Conservation (phyloP, 2,329 filamentous ascomycete species). For the Claviceps purpurea region DNA sequence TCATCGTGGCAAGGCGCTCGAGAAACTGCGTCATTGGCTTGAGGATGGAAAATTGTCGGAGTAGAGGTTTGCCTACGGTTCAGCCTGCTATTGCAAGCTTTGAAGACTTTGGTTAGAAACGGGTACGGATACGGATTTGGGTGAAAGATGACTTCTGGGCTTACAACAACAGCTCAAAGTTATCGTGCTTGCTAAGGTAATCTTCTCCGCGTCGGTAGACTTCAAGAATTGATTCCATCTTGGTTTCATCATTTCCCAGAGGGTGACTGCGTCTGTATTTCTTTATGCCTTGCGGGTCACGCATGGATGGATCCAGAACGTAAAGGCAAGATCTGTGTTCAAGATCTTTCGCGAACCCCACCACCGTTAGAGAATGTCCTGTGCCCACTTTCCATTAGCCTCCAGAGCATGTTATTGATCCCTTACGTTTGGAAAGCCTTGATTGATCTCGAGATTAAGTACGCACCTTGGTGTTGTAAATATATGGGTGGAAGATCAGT, state of each 20-base stretch:
- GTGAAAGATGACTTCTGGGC: conserved; percentile 11
- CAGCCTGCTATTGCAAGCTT: neutral
- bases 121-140: no score
- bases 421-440: neutral
- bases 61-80: neutral
- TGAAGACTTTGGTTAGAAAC: neutral
- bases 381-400: neutral
- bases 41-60: neutral
- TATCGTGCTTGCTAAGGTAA: conserved; percentile 56
- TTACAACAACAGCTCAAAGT: conserved; percentile 71
- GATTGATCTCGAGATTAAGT: neutral
- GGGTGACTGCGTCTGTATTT: conserved; percentile 38
- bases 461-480: conserved; percentile 63
- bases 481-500: conserved; percentile 76
- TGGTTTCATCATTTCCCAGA: conserved; percentile 28
- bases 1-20: conserved; percentile 75
- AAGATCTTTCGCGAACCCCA: conserved; percentile 62
- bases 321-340: conserved; percentile 57
- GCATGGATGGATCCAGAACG: conserved; percentile 80
- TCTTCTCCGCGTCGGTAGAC: conserved; percentile 57
- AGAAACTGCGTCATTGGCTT: conserved; percentile 76
- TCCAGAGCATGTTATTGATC: neutral
- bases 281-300: conserved; percentile 49
- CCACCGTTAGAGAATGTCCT: conserved; percentile 82
- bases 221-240: conserved; percentile 38